Percentiles rank a stretch among this genome's conserved stretches.
These are phyloP conservation scores for Phytophthora ohioensis DNA, from an alignment of 352 stramenopile species.

Conservation along the genomic window DNA sequence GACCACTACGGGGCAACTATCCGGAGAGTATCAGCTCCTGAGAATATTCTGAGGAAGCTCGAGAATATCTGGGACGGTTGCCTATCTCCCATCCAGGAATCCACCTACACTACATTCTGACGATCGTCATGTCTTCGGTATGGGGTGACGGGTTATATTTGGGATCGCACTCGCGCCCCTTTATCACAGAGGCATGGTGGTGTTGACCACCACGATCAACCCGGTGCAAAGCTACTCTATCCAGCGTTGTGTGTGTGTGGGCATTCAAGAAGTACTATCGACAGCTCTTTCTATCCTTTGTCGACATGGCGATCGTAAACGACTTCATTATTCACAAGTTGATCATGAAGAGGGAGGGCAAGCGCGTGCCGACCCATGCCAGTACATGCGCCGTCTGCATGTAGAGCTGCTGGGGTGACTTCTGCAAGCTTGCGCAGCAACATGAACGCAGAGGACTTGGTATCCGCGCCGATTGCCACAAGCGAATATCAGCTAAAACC, in stretches of 20 bases:
- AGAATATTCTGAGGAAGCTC: too few relatives aligned
- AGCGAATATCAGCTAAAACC: neutral
- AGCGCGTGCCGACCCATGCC: neutral
- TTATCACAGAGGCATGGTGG: neutral
- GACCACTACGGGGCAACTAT: too few relatives aligned
- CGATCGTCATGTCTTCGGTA: too few relatives aligned
- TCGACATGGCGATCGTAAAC: neutral
- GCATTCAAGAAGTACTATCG: conserved; percentile 29
- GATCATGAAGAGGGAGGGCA: conserved; percentile 5
- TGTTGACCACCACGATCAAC: neutral
- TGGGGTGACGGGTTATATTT: too few relatives aligned
- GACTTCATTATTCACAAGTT: conserved; percentile 21
- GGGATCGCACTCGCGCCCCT: too few relatives aligned
- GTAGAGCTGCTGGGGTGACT: neutral
- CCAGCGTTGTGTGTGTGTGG: too few relatives aligned
- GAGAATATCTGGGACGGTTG: too few relatives aligned
- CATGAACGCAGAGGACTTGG: neutral
- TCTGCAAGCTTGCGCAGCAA: neutral
- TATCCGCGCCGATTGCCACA: neutral
- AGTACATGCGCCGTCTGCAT: conserved; percentile 16
- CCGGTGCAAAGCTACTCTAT: too few relatives aligned
- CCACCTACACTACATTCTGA: too few relatives aligned
- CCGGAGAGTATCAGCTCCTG: too few relatives aligned
- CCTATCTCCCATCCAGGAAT: too few relatives aligned
- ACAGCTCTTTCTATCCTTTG: conserved; percentile 20